Base-by-base conservation (phyloP, 805 yeast species). In the Metschnikowia matae region DNA sequence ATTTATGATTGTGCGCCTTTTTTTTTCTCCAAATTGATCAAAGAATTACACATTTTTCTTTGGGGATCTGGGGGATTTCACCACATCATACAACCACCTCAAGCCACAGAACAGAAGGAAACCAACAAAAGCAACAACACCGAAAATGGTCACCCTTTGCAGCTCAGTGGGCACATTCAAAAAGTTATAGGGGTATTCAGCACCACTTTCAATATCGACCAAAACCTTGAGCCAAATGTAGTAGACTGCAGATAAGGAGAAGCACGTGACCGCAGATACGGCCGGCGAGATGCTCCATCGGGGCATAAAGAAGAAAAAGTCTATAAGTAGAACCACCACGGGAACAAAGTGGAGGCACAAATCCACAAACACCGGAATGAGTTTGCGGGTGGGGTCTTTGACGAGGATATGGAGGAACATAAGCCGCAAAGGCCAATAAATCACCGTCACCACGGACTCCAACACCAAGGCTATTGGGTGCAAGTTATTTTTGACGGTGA, bases 351-450 rank as follows among this genome's bases (percentile, higher is more conserved):
- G 91, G 53, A 85, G 74, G 6, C 80, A 63, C 36, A 84, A 54
- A 61, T 85, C 92, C 5, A 81, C 69, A 1, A 54, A 32, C 14
- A 82, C 18, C 1, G 86, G 83, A 26, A 84, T 70, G 5, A 65
- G 58, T 39, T 63, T 55, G 5, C 55, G 67, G 4, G 50, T 54
- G 11, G 66, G 67, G 46, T 69, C 70, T 14, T 63, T 56, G 46
- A 78, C 66, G 36, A 86, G 82, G 48, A 82, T 61, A 18, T 70
- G 68, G 34, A 77, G 60, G 46, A 77, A 75, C 58, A 82, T 79
- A 15, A 85, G 50, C 54, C 82, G 70, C 55, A 86, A 71, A 0
- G 84, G 81, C 92, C 94, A 87, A 63, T 87, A 87, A 14, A 86
- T 79, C 1, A 68, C 33, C 0, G 87, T 73, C 15, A 87, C 89